A percentile compares a stretch with the other conserved stretches of the same genome.
phyloP scores from a whole-genome alignment of 2,329 filamentous ascomycete species.

The Trichoderma hamatum region DNA sequence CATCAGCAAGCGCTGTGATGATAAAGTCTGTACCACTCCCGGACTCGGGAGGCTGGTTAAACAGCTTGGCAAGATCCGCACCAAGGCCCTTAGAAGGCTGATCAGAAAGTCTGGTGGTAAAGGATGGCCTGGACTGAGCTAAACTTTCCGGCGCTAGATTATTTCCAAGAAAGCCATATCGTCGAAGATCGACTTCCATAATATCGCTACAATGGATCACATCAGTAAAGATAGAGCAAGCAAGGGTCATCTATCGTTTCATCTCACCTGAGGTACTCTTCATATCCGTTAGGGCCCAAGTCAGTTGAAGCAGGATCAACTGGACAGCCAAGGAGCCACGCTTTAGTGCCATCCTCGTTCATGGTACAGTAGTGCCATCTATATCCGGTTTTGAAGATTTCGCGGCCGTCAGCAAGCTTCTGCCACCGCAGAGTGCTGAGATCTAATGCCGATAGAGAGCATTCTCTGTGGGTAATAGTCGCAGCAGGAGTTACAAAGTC shows the following conservation, averaged over 20 bases:
- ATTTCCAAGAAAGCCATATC: slow-evolving; percentile 88
- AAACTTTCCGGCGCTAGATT: slow-evolving; percentile 62
- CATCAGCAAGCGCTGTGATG: slow-evolving; percentile 84
- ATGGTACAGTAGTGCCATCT: slow-evolving; percentile 98
- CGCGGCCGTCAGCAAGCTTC: slow-evolving; percentile 88
- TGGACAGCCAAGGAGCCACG: slow-evolving; percentile 92
- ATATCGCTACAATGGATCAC: slow-evolving; percentile 64
- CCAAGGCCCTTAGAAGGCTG: slow-evolving; percentile 72
- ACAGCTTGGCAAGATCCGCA: slow-evolving; percentile 80
- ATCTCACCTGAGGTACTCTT: slow-evolving; percentile 76
- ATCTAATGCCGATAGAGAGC: slow-evolving; percentile 86
- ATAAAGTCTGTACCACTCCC: slow-evolving; percentile 89
- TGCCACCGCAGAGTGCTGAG: slow-evolving; percentile 89
- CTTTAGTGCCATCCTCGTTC: slow-evolving; percentile 92
- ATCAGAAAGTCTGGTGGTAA: slow-evolving; percentile 52
- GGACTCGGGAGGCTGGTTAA: slow-evolving; percentile 81
- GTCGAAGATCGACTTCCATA: slow-evolving; percentile 87
- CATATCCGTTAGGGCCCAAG: slow-evolving; percentile 69
- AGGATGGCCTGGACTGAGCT: slow-evolving; percentile 53
- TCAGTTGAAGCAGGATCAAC: slow-evolving; percentile 70
- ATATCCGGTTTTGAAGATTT: slow-evolving; percentile 90
- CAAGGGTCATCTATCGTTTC: too few species aligned
- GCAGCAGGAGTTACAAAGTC: slow-evolving; percentile 93
- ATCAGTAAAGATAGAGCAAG: not conserved
- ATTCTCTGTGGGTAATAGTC: slow-evolving; percentile 83